Evolutionary conservation across 2,329 filamentous ascomycete genomes (phyloP), one percentile per base, ranked within the genome.

Genomic region (Huntiella savannae): DNA sequence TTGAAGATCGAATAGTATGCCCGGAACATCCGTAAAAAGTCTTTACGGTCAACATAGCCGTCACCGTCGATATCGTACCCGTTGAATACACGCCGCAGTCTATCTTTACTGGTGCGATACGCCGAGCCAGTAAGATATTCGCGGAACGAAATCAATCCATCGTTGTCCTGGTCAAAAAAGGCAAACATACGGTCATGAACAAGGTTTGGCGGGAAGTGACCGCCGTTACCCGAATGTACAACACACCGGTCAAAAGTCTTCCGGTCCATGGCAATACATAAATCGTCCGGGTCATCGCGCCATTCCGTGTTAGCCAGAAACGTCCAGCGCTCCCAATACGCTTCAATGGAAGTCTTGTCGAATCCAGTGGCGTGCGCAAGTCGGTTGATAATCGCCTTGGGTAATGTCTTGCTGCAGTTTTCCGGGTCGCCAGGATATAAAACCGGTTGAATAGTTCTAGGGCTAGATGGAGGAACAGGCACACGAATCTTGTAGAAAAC

Each of bases 131-230:
- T 76, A 17, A 96, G 64, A 56, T 95, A 98, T 58, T 98, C 91
- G 42, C 84, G 73, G 54, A 98, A 96, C 5, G 83, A 82, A 55
- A 98, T 95, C 5, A 93, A 66, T 16, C 82, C 82, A 57, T 98
- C 85, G 37, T 76, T 72, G 59, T 96, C 88, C 32, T 79, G 82
- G 61, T 98, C 91, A 60, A 95, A 98, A 60, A 95, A 95, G 43
- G 82, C 76, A 62, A 96, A 98, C 73, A 95, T 91, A 53, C 91
- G 81, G 59, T 98, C 88, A 57, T 93, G 91, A 49, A 98, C 83
- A 11, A 94, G 73, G 58, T 92, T 95, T 1, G 88, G 84, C 1
- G 80, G 72, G 8, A 81, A 76, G 47, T 85, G 79, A 32, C 79
- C 74, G 49, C 77, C 74, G n/a, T 80, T 81, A 11, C 81, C 82